Percentiles rank a stretch among this genome's conserved stretches.
Evolutionary conservation across 305 asterid genomes (phyloP).

Genomic region (Fraxinus sp.): DNA sequence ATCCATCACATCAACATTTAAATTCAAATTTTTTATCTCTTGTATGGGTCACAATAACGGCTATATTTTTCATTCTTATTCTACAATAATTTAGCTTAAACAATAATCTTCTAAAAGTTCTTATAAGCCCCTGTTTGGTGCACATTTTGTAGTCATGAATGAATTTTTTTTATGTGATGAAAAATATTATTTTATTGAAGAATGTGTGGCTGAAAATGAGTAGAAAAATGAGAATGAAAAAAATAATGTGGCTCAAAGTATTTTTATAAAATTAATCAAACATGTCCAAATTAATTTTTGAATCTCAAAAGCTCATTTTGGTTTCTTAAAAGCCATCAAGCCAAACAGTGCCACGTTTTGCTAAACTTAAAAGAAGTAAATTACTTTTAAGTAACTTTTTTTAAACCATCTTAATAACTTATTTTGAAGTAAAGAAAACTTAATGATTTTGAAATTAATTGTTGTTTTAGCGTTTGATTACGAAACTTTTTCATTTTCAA

Average conservation of each 20-base stretch:
- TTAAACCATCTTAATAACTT: background rate
- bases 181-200: no score
- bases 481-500: background rate
- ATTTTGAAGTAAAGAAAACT: background rate
- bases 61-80: no score
- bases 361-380: background rate
- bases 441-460: background rate
- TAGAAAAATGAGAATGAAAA: no score
- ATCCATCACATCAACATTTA: no score
- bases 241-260: background rate
- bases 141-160: no score
- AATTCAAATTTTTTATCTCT: no score
- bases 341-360: background rate
- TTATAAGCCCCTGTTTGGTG: background rate
- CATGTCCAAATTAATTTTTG: background rate
- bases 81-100: no score
- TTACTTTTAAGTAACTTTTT: background rate
- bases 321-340: background rate
- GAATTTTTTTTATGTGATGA: no score
- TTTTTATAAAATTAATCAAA: background rate
- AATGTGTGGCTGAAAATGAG: no score
- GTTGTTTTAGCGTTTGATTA: background rate
- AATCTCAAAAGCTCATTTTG: background rate
- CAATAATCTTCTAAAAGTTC: background rate
- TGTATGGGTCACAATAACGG: no score